These are phyloP conservation scores for Acorus calamus DNA, from an alignment of 106 monocot genomes.

Conservation along the genomic window DNA sequence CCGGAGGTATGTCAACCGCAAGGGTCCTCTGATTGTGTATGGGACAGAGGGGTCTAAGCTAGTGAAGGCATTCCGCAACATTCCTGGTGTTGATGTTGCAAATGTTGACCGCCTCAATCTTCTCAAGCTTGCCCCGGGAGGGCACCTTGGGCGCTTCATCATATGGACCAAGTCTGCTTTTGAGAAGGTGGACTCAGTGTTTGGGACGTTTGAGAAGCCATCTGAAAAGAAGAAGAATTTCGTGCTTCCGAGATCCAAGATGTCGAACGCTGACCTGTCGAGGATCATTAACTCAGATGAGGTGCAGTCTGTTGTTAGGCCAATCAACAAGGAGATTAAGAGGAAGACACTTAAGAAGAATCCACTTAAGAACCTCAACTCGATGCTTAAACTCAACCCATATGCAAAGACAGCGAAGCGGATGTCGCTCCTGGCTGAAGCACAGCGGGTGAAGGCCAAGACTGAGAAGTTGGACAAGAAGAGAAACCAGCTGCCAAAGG, in stretches of 20 bases:
- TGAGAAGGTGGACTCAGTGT: slow-evolving; percentile 70
- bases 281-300: slow-evolving; percentile 82
- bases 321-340: slow-evolving; percentile 51
- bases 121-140: slow-evolving; percentile 75
- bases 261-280: slow-evolving; percentile 62
- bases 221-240: slow-evolving; percentile 66
- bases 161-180: slow-evolving; percentile 88
- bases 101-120: slow-evolving; percentile 78
- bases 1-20: slow-evolving; percentile 52
- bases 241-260: slow-evolving; percentile 70
- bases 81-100: slow-evolving; percentile 70
- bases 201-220: slow-evolving; percentile 60
- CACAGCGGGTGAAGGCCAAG: slow-evolving; percentile 56
- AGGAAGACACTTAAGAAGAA: slow-evolving; percentile 53
- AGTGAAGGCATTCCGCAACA: slow-evolving; percentile 77
- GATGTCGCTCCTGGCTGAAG: slow-evolving; percentile 59
- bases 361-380: slow-evolving; percentile 45
- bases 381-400: slow-evolving; percentile 52
- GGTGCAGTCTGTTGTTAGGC: slow-evolving; percentile 70
- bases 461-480: slow-evolving; percentile 61
- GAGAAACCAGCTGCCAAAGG: slow-evolving; percentile 42
- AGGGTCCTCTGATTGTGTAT: slow-evolving; percentile 68
- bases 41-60: slow-evolving; percentile 79
- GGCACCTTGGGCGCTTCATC: slow-evolving; percentile 64
- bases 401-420: slow-evolving; percentile 70